These are phyloP conservation scores for Sungouiozyma ichnusensis DNA, from an alignment of 805 yeast species.

Conservation along the genomic window DNA sequence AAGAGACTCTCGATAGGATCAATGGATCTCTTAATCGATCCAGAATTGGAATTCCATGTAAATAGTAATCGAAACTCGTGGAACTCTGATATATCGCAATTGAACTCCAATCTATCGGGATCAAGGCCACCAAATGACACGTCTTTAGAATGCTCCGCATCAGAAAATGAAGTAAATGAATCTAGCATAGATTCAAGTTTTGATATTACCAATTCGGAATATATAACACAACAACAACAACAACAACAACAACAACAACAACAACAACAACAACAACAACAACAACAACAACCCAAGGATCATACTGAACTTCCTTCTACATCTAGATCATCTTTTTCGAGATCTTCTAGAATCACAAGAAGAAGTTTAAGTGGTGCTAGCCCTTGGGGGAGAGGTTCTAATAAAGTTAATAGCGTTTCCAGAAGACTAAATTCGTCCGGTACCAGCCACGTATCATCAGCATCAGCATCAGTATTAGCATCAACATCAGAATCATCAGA, in stretches of 20 bases:
- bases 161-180: conserved; percentile 3
- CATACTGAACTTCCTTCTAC: neutral
- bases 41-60: conserved; percentile 49
- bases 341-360: neutral
- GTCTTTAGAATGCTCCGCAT: neutral
- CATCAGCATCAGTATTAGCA: conserved; percentile 1
- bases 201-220: conserved; percentile 18
- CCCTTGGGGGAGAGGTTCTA: conserved; percentile 15
- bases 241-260: no score
- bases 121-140: neutral
- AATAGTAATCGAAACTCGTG: conserved; percentile 10
- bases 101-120: conserved; percentile 1
- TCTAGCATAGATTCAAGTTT: conserved; percentile 12
- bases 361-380: conserved; percentile 20
- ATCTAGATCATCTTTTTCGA: neutral
- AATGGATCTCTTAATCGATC: conserved; percentile 45
- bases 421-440: neutral
- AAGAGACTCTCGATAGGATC: conserved; percentile 65
- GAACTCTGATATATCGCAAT: conserved; percentile 11
- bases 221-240: conserved; percentile 9
- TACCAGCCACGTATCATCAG: neutral
- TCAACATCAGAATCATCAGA: neutral
- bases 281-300: neutral
- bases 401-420: conserved; percentile 1
- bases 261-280: conserved; percentile 1